Percentiles rank a stretch among this genome's conserved stretches.
Conservation (phyloP, 345 rosid species). For the Brassica nigra region DNA sequence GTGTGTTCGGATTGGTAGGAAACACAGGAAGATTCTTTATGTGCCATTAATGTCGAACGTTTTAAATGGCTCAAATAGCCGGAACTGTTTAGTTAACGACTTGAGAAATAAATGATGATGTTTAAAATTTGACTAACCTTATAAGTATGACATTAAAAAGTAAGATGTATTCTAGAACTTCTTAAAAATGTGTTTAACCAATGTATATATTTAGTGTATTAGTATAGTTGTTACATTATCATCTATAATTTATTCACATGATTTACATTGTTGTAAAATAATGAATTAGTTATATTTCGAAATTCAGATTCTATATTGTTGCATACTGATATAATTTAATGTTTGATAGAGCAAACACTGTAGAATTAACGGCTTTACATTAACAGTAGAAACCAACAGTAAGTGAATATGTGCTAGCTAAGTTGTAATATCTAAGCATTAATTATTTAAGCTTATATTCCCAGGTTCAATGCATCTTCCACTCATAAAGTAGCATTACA, state of each 20-base stretch:
- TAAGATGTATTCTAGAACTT: background rate
- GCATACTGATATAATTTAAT: background rate
- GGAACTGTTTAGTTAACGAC: background rate
- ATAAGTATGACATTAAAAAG: background rate
- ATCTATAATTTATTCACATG: background rate
- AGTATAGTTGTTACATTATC: background rate
- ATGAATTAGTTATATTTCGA: background rate
- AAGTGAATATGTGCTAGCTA: background rate
- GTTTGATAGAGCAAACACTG: background rate
- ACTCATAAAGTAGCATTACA: background rate
- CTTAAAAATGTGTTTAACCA: background rate
- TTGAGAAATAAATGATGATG: background rate
- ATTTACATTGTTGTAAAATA: background rate
- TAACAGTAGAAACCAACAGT: background rate
- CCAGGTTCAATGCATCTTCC: background rate
- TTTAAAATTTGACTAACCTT: background rate
- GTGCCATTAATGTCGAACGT: background rate
- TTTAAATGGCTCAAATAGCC: background rate
- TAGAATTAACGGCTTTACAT: background rate
- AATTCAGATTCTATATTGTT: slow-evolving; percentile 1
- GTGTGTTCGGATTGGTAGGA: background rate
- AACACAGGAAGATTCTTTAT: background rate
- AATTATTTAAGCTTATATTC: background rate
- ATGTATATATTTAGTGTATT: background rate
- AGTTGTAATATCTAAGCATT: background rate